Conservation (phyloP, 2,329 filamentous ascomycete genomes). For the Scedosporium boydii region DNA sequence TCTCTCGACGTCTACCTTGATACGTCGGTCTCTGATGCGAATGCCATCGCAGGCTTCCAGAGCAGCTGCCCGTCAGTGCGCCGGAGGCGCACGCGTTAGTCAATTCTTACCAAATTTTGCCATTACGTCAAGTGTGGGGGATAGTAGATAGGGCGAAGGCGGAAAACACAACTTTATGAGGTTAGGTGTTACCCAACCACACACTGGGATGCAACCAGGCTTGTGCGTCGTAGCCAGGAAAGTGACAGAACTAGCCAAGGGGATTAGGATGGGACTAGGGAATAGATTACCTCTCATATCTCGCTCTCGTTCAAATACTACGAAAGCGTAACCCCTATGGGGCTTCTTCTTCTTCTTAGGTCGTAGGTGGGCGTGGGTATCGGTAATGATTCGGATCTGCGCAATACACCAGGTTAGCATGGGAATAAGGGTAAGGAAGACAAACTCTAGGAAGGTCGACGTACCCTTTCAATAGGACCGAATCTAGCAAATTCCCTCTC, state of each 20-base stretch:
- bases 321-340: constrained; percentile 88
- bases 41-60: constrained; percentile 79
- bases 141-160: constrained; percentile 7
- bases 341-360: constrained; percentile 71
- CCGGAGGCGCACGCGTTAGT: constrained; percentile 58
- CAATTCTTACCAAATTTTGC: constrained; percentile 45
- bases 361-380: constrained; percentile 59
- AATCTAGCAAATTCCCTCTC: constrained; percentile 91
- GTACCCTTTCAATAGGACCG: constrained; percentile 84
- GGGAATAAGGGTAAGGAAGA: background rate
- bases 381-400: constrained; percentile 79
- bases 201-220: background rate
- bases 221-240: background rate
- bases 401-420: constrained; percentile 10
- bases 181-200: background rate
- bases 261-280: constrained; percentile 13
- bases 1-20: constrained; percentile 92
- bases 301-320: constrained; percentile 93
- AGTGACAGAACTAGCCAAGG: background rate
- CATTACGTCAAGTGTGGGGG: constrained; percentile 8
- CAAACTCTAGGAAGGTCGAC: constrained; percentile 16
- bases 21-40: constrained; percentile 81
- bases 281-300: constrained; percentile 91
- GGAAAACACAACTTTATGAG: constrained; percentile 5
- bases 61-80: constrained; percentile 65